Conservation (phyloP, 2,329 filamentous ascomycete genomes). For the Incumbomyces delicatus region DNA sequence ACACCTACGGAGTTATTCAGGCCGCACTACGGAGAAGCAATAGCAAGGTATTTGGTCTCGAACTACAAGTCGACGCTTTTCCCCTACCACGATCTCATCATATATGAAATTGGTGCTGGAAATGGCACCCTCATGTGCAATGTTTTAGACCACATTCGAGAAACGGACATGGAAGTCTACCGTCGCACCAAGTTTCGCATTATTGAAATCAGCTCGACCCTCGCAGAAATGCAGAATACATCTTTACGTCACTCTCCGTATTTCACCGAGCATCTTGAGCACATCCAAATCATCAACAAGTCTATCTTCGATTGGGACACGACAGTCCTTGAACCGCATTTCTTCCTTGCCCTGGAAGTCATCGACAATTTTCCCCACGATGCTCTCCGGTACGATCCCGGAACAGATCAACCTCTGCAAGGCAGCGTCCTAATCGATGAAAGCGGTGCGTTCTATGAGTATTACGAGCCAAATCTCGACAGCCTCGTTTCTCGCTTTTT, state of each 20-base stretch:
- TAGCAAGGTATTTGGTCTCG: constrained; percentile 88
- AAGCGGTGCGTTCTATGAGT: constrained; percentile 86
- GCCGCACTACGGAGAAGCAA: constrained; percentile 92
- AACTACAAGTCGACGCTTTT: constrained; percentile 94
- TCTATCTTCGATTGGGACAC: constrained; percentile 91
- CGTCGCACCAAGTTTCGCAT: constrained; percentile 86
- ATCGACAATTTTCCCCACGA: constrained; percentile 99
- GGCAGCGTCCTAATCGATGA: constrained; percentile 78
- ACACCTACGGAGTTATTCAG: constrained; percentile 95
- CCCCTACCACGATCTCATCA: constrained; percentile 91
- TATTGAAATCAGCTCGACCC: constrained; percentile 81
- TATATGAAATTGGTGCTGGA: constrained; percentile 97
- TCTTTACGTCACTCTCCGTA: constrained; percentile 59
- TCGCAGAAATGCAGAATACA: constrained; percentile 64
- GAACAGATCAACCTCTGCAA: constrained; percentile 74
- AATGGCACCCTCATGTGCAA: constrained; percentile 98
- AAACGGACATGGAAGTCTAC: constrained; percentile 83
- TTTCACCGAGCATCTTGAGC: constrained; percentile 65
- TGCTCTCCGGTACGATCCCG: constrained; percentile 76
- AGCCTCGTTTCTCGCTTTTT: constrained; percentile 75
- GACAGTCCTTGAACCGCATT: constrained; percentile 85
- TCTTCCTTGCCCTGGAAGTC: constrained; percentile 95
- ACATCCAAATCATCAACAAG: constrained; percentile 88
- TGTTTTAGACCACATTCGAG: constrained; percentile 90
- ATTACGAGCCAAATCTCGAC: constrained; percentile 73